A percentile compares a stretch with the other conserved stretches of the same genome.
phyloP scores from a whole-genome alignment of 768 basidiomycete species.

The Leccinum disarticulatum region DNA sequence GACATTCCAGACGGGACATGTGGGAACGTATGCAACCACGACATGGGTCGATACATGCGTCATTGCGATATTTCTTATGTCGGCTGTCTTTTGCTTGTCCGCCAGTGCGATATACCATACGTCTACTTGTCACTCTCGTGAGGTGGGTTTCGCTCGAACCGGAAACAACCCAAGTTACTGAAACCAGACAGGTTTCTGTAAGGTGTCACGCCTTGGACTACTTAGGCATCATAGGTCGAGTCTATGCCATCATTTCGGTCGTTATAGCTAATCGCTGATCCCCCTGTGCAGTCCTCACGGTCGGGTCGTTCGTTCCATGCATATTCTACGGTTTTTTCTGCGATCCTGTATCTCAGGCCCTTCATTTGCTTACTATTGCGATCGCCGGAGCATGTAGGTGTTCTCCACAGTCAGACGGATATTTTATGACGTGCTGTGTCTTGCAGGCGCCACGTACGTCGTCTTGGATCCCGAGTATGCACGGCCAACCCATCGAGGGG shows the following conservation, averaged over 20 bases:
- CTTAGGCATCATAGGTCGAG: conserved; percentile 70
- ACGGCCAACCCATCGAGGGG: conserved; percentile 70
- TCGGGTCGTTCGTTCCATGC: conserved; percentile 77
- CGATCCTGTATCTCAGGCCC: conserved; percentile 47
- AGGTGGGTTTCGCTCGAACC: conserved; percentile 41
- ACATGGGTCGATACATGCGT: conserved; percentile 62
- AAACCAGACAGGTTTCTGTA: conserved; percentile 49
- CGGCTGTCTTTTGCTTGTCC: conserved; percentile 71
- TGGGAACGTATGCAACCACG: conserved; percentile 50
- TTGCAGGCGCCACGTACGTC: conserved; percentile 63
- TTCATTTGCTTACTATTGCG: conserved; percentile 55
- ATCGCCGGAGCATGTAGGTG: conserved; percentile 58
- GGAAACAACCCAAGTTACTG: not conserved
- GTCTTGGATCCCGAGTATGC: conserved; percentile 79
- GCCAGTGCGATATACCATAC: conserved; percentile 76
- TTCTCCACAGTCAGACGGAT: not conserved
- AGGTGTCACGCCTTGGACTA: conserved; percentile 72
- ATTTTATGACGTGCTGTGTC: conserved; percentile 2
- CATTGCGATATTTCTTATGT: conserved; percentile 63
- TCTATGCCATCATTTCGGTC: conserved; percentile 2
- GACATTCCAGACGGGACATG: conserved; percentile 52
- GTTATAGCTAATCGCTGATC: conserved; percentile 7
- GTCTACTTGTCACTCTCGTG: conserved; percentile 67
- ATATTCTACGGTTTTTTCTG: conserved; percentile 82
- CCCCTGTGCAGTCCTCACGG: conserved; percentile 49